Conservation (phyloP, 768 basidiomycete genomes). For the Leucosporidium yakuticum region DNA sequence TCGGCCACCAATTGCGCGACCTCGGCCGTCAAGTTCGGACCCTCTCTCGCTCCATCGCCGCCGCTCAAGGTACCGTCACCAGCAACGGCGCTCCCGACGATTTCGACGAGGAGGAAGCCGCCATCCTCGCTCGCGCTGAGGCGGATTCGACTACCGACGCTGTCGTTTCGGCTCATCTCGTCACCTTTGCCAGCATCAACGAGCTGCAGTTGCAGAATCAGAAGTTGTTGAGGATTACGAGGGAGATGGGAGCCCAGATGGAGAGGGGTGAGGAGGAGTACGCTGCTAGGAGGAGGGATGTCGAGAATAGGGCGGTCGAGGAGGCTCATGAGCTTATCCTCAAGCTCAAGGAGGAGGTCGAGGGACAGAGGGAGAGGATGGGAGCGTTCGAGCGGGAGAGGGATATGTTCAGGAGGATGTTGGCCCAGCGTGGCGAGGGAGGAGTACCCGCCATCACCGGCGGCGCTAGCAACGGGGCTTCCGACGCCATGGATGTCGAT, state of each 20-base stretch:
- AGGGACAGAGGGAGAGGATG: conserved; percentile 68
- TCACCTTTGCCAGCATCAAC: conserved; percentile 73
- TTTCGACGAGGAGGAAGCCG: conserved; percentile 47
- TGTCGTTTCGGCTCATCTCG: conserved; percentile 81
- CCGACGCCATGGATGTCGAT: conserved; percentile 7
- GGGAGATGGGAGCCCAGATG: conserved; percentile 75
- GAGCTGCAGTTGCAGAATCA: conserved; percentile 87
- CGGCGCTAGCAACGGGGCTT: conserved; percentile 38
- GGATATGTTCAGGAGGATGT: conserved; percentile 72
- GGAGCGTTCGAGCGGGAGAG: conserved; percentile 80
- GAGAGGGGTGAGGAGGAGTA: conserved; percentile 64
- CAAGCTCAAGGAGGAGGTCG: conserved; percentile 68
- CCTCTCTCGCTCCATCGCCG: conserved; percentile 69
- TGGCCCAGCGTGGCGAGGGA: conserved; percentile 53
- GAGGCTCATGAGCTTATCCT: conserved; percentile 86
- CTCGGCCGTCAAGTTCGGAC: conserved; percentile 76
- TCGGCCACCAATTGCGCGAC: conserved; percentile 71
- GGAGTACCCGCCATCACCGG: conserved; percentile 39
- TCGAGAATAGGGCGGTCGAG: conserved; percentile 59
- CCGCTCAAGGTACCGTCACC: conserved; percentile 76
- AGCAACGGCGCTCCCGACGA: conserved; percentile 47
- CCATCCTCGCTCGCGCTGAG: conserved; percentile 60
- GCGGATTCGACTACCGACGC: conserved; percentile 48
- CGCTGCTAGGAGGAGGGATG: conserved; percentile 24
- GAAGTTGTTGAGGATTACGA: conserved; percentile 71